Percentiles rank a stretch among this genome's conserved stretches.
phyloP scores from a whole-genome alignment of 1,139 yeast species.

The Diutina rugosa region DNA sequence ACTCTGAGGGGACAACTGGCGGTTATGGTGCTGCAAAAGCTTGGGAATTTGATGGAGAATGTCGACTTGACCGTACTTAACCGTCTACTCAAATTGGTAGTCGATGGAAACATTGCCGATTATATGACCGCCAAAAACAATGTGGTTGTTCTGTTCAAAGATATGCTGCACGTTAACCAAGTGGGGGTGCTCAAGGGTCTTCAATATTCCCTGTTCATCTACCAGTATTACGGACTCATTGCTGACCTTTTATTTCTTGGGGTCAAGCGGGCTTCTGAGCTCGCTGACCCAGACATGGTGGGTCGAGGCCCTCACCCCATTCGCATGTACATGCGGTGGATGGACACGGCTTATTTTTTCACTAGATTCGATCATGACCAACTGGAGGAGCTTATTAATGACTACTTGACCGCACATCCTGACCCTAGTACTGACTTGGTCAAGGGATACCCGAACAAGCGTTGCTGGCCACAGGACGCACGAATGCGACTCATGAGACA shows the following conservation, averaged over 20 bases:
- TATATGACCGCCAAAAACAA: constrained; percentile 90
- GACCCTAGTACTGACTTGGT: constrained; percentile 83
- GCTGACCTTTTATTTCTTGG: constrained; percentile 78
- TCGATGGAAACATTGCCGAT: constrained; percentile 90
- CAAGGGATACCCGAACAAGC: constrained; percentile 79
- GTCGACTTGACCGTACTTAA: constrained; percentile 81
- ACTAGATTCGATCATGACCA: constrained; percentile 62
- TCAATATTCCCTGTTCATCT: constrained; percentile 81
- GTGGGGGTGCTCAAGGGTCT: constrained; percentile 81
- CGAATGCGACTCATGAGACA: constrained; percentile 86
- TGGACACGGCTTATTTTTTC: constrained; percentile 70
- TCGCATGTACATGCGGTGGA: constrained; percentile 66
- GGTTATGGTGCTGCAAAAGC: constrained; percentile 70
- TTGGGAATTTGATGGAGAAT: constrained; percentile 67
- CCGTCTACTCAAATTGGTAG: constrained; percentile 62
- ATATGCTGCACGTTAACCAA: constrained; percentile 88
- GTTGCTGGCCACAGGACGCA: constrained; percentile 91
- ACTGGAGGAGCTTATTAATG: constrained; percentile 62
- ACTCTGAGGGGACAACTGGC: constrained; percentile 60
- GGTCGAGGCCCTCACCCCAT: constrained; percentile 51
- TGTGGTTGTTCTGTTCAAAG: constrained; percentile 71
- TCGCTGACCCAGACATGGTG: constrained; percentile 29
- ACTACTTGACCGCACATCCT: constrained; percentile 71
- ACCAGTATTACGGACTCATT: constrained; percentile 81
- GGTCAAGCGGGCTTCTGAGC: constrained; percentile 70